Base-by-base conservation (phyloP, 2,329 filamentous ascomycete genomes). In the Alternaria ventricosa region DNA sequence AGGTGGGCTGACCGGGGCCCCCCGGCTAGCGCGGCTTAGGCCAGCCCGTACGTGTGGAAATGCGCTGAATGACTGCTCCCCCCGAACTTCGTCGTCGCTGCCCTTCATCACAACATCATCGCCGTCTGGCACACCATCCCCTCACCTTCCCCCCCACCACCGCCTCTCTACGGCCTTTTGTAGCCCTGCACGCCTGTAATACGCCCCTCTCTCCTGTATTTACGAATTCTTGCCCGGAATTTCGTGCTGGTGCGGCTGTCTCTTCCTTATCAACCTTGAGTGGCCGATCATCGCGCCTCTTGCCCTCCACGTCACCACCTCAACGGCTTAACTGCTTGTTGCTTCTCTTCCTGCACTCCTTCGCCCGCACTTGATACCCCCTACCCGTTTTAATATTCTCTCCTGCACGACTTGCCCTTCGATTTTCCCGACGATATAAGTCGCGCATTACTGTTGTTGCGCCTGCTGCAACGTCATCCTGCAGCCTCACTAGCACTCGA, bases 331-430 rank as follows among this genome's bases (percentile, higher is more conserved):
- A 69, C 67, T 71, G 71, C 70, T 67, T 68, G 71, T 69, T 70
- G 64, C 66, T 77, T 70, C 64, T 57, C 73, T 76, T 79, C 73
- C 73, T 73, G 60, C 74, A 71, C 71, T 78, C 75, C 71, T 74
- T 79, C 71, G 67, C 71, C 46, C 71, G 61, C 70, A 57, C 57
- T 69, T 76, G 72, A 69, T 70, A 73, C 67, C 64, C 69, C 59
- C 57, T 76, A 76, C 67, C 68, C 63, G 50, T 75, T 78, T 71
- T 76, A 78, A 75, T 78, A 67, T 61, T 66, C 60, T 56, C 61
- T 65, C 47, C 63, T 69, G 61, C 23, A 36, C 61, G 27, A 43
- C 45, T 50, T 66, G 63, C 55, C 46, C 57, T 61, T 54, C 65
- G 60, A 54, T 57, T 64, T 54, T 61, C 20, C 20, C 3, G 49